Evolutionary conservation across 345 rosid species (phyloP).

Genomic region (Eucalyptus sp.): DNA sequence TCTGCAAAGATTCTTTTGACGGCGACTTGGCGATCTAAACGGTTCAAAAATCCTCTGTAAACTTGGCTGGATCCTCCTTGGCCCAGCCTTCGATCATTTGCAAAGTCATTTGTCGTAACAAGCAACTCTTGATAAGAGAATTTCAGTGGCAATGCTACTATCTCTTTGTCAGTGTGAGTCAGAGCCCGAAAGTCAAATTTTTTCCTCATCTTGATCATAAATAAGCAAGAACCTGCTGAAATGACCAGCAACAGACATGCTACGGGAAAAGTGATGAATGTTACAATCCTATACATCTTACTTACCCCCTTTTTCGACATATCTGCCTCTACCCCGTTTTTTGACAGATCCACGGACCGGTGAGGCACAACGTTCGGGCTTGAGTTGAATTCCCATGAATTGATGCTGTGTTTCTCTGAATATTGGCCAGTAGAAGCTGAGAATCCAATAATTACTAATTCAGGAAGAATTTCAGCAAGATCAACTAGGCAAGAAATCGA

Average conservation of each 20-base stretch:
- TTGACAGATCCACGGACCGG: accelerated
- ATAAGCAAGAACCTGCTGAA: too few species aligned
- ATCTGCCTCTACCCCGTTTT: accelerated
- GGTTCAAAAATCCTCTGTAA: neutral
- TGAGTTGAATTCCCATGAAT: neutral
- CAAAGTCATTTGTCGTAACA: too few species aligned
- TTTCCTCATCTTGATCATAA: too few species aligned
- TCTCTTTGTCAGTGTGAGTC: too few species aligned
- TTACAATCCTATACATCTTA: too few species aligned
- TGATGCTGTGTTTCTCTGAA: neutral
- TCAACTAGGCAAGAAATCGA: neutral
- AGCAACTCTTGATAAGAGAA: too few species aligned
- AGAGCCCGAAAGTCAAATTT: too few species aligned
- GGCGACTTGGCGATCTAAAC: neutral
- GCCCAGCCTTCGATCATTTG: neutral
- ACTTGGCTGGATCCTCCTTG: neutral
- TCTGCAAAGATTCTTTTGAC: neutral
- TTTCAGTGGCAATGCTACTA: too few species aligned
- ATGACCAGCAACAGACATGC: too few species aligned
- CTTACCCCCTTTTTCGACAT: too few species aligned
- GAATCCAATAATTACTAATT: neutral
- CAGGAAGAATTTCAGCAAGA: neutral
- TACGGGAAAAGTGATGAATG: too few species aligned
- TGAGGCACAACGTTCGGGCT: accelerated
- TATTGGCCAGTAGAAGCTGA: accelerated